Evolutionary conservation across 768 basidiomycete genomes (phyloP).

Genomic region (Macrocybe gigantea): DNA sequence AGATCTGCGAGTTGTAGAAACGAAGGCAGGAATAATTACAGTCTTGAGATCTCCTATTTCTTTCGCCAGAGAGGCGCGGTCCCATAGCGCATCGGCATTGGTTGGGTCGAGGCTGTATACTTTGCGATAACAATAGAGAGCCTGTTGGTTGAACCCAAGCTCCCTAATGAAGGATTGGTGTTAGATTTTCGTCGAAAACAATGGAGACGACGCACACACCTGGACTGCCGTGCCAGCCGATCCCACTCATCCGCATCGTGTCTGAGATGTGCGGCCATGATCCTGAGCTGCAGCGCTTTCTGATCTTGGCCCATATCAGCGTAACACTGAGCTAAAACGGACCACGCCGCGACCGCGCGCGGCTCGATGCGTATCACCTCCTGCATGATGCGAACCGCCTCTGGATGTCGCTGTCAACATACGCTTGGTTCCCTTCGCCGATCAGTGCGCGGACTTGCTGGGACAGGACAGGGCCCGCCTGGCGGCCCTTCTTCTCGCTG

Average conservation of each 20-base stretch:
- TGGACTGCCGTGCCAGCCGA: conserved; percentile 66
- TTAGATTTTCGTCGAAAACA: not conserved
- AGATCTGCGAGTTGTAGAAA: not conserved
- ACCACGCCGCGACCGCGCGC: conserved; percentile 78
- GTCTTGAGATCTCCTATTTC: conserved; percentile 66
- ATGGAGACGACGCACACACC: conserved; percentile 30
- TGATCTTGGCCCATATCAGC: conserved; percentile 62
- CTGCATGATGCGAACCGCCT: conserved; percentile 76
- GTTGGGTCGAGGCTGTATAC: conserved; percentile 71
- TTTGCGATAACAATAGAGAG: conserved; percentile 88
- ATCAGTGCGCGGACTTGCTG: conserved; percentile 70
- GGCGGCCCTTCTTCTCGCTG: conserved; percentile 33
- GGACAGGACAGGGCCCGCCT: conserved; percentile 51
- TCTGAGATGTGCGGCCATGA: conserved; percentile 87
- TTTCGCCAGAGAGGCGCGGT: conserved; percentile 76
- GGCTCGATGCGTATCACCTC: conserved; percentile 95
- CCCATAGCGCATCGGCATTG: conserved; percentile 86
- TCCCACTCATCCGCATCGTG: conserved; percentile 89
- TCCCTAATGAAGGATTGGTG: conserved; percentile 34
- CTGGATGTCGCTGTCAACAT: conserved; percentile 62
- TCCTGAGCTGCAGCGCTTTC: conserved; percentile 74
- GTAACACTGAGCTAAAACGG: conserved; percentile 81
- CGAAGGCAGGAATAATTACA: conserved; percentile 29
- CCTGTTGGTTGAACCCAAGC: conserved; percentile 74
- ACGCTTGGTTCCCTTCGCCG: conserved; percentile 84